phyloP scores from a whole-genome alignment of 768 basidiomycete species.

The Tulasnella sp. region DNA sequence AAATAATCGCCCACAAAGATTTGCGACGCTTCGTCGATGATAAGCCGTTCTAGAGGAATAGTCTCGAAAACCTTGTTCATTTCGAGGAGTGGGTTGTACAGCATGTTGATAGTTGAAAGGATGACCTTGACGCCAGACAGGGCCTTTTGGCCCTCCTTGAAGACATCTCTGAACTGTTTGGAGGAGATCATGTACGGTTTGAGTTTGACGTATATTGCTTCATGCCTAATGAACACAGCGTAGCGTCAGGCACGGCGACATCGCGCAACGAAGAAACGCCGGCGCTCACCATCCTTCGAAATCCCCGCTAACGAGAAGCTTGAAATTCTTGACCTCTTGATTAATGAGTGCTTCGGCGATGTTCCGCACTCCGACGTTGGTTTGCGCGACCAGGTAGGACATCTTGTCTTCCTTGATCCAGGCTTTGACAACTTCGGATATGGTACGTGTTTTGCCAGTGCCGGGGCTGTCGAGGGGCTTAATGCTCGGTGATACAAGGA shows the following conservation, averaged over 20 bases:
- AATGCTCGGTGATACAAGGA: neutral
- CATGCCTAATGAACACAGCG: conserved; percentile 45
- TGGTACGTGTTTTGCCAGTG: conserved; percentile 60
- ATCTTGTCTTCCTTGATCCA: conserved; percentile 32
- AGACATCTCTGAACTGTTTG: conserved; percentile 29
- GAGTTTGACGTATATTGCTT: conserved; percentile 52
- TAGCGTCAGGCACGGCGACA: neutral
- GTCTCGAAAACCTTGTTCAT: conserved; percentile 27
- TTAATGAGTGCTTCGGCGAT: conserved; percentile 68
- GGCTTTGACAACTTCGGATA: conserved; percentile 35
- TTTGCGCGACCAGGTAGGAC: conserved; percentile 74
- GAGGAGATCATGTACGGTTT: conserved; percentile 41
- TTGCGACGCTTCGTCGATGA: conserved; percentile 45
- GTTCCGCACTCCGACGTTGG: conserved; percentile 81
- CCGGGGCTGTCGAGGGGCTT: neutral
- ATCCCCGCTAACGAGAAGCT: conserved; percentile 55
- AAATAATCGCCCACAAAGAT: conserved; percentile 39
- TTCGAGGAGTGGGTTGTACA: conserved; percentile 40
- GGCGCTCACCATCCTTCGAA: conserved; percentile 60
- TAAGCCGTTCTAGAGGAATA: conserved; percentile 34
- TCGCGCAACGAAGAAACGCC: neutral
- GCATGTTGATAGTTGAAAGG: conserved; percentile 68
- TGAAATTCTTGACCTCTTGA: conserved; percentile 36
- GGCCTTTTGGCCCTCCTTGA: conserved; percentile 25
- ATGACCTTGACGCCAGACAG: conserved; percentile 32